Evolutionary conservation across 2,329 filamentous ascomycete species (phyloP).

Genomic region (Nemania bipapillata): DNA sequence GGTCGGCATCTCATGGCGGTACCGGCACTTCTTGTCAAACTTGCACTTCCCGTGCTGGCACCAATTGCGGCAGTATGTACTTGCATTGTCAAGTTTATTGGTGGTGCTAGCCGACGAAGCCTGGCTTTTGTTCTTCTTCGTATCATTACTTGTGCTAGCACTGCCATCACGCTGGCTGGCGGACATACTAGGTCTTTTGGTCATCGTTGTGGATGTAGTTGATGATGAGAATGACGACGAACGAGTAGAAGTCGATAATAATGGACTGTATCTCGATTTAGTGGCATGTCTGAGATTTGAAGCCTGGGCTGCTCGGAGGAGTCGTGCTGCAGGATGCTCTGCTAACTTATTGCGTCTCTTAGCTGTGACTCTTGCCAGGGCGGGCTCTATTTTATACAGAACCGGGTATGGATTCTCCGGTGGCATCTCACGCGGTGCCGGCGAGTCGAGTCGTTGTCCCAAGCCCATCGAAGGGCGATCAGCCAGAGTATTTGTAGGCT

Average conservation of each 20-base stretch:
- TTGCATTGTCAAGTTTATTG: neutral
- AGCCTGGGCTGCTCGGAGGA: neutral
- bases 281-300: too few relatives aligned
- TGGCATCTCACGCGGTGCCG: neutral
- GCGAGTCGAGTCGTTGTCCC: slow-evolving; percentile 2
- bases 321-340: slow-evolving; percentile 12
- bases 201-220: neutral
- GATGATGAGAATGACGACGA: neutral
- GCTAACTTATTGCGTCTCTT: neutral
- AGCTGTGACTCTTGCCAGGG: neutral
- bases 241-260: neutral
- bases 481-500: neutral
- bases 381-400: neutral
- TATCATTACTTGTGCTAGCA: slow-evolving; percentile 3
- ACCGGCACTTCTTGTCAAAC: slow-evolving; percentile 58
- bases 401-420: slow-evolving; percentile 8
- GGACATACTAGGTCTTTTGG: neutral
- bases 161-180: neutral
- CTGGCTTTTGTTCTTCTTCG: neutral
- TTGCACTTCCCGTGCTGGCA: slow-evolving; percentile 61
- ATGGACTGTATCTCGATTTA: too few relatives aligned
- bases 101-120: neutral
- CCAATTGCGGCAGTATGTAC: slow-evolving; percentile 58
- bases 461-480: neutral
- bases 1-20: slow-evolving; percentile 61